Base-by-base conservation (phyloP, 164 flowering plant genomes). In the Umbilicus rupestris region DNA sequence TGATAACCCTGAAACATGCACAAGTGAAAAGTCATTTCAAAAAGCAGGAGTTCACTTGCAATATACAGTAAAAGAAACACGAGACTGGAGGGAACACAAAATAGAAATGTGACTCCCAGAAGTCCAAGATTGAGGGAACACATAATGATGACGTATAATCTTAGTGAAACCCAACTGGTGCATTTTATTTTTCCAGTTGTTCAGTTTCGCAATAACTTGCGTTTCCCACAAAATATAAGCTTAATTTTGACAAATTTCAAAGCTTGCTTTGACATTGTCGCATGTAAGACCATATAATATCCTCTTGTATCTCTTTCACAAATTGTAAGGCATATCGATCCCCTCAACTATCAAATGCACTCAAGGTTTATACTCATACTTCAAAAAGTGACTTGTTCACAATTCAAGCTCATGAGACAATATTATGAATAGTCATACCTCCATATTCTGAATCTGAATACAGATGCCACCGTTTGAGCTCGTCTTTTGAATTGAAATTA, bases 401-500 rank as follows among this genome's bases (percentile, higher is more conserved):
- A 17, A 3, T 17, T 15, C 28, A 22, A 68, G 41, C 33, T 22
- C 7, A 30, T 31, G 47, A 29, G 33, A 46, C 28, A 30, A 39
- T 52, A 19, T 50, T 28, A 49, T 29, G n/a, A 2, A 42, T 3
- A 31, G 15, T n/a, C 52, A 50, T 77, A 92, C 97, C 99, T 78
- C 97, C 97, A 72, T 83, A 95, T 73, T 95, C 94, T 64, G 99
- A 92, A 82, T 95, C 99, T 17, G 99, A 88, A 78, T 95, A 95
- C 1, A 95, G 76, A 80, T 95, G 97, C 99, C 99, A 95, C 68
- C 73, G 87, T 59, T 85, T 90, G 16, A 92, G 75, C 78, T 92
- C 96, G 29, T 90, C 93, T 76, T 83, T 90, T 12, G 91, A 83
- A 74, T 82, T 84, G 73, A 92, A 92, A 47, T 74, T 81, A 77